These are phyloP conservation scores for Houttuynia cordata DNA, from an alignment of 164 flowering plant genomes.

Conservation along the genomic window DNA sequence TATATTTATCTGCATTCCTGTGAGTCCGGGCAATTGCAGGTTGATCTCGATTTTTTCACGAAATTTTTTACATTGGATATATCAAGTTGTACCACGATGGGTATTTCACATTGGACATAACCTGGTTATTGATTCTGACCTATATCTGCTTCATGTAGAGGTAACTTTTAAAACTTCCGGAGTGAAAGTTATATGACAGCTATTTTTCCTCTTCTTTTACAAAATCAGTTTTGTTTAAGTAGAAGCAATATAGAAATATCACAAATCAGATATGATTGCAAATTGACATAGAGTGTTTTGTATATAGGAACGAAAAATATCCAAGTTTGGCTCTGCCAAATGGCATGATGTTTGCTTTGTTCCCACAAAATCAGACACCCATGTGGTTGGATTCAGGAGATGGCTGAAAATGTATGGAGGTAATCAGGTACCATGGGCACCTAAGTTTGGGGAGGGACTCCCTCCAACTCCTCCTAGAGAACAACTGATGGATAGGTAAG, in stretches of 20 bases:
- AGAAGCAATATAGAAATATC: background rate
- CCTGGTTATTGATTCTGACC: constrained; percentile 74
- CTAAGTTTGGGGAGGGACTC: constrained; percentile 36
- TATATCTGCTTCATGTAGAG: constrained; percentile 83
- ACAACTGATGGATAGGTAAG: constrained; percentile 73
- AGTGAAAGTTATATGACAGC: background rate
- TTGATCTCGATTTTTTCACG: constrained; percentile 75
- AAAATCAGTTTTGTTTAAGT: background rate
- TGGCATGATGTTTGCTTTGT: constrained; percentile 85
- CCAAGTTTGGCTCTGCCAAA: constrained; percentile 45
- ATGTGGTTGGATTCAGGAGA: constrained; percentile 57
- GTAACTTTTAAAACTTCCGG: constrained; percentile 20
- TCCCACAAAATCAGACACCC: constrained; percentile 81
- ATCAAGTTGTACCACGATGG: constrained; percentile 66
- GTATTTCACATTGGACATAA: constrained; percentile 72
- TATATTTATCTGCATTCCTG: constrained; percentile 71
- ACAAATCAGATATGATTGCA: background rate
- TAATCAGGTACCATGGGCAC: constrained; percentile 42
- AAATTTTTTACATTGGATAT: constrained; percentile 64
- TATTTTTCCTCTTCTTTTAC: background rate
- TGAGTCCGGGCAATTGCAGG: constrained; percentile 83
- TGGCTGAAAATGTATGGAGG: constrained; percentile 74
- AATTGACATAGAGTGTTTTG: background rate
- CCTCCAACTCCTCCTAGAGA: constrained; percentile 75
- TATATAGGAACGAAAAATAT: constrained; percentile 56